Conservation (phyloP, 257 asterid genomes). For the Rehmannia glutinosa region DNA sequence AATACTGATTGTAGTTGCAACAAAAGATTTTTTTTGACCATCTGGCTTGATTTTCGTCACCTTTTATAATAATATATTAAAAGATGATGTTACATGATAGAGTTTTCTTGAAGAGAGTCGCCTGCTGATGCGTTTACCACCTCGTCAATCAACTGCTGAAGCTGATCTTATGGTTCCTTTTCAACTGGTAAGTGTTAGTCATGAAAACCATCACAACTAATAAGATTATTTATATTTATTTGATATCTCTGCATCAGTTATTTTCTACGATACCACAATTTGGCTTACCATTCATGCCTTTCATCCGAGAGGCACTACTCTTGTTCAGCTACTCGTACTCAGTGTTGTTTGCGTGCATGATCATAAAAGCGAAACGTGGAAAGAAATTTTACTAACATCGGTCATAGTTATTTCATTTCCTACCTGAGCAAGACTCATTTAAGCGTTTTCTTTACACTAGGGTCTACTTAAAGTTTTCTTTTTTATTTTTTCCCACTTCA, state of each 20-base stretch:
- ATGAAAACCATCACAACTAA: not conserved
- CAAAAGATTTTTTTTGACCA: slow-evolving; percentile 1
- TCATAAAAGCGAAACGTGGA: not conserved
- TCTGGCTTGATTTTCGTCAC: slow-evolving; percentile 3
- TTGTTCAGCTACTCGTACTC: slow-evolving; percentile 7
- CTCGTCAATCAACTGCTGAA: slow-evolving; percentile 98
- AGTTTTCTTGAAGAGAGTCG: slow-evolving; percentile 99
- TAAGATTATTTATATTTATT: slow-evolving; percentile 7
- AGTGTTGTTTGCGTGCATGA: slow-evolving; percentile 7
- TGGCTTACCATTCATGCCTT: not conserved
- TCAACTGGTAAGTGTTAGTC: slow-evolving; percentile 64
- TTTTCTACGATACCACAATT: not conserved
- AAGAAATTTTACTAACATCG: not conserved
- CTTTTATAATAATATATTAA: slow-evolving; percentile 16
- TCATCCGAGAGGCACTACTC: not conserved
- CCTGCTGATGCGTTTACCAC: slow-evolving; percentile 92
- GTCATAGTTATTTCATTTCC: slow-evolving; percentile 1
- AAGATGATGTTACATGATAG: slow-evolving; percentile 38
- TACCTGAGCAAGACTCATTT: not conserved
- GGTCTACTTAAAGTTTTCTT: not conserved
- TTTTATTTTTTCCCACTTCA: slow-evolving; percentile 9
- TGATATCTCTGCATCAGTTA: not conserved
- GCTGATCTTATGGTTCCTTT: slow-evolving; percentile 98
- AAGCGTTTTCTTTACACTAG: not conserved
- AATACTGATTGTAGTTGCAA: not conserved